Conservation (phyloP, 2,329 filamentous ascomycete species). For the Pseudogymnoascus sp. region DNA sequence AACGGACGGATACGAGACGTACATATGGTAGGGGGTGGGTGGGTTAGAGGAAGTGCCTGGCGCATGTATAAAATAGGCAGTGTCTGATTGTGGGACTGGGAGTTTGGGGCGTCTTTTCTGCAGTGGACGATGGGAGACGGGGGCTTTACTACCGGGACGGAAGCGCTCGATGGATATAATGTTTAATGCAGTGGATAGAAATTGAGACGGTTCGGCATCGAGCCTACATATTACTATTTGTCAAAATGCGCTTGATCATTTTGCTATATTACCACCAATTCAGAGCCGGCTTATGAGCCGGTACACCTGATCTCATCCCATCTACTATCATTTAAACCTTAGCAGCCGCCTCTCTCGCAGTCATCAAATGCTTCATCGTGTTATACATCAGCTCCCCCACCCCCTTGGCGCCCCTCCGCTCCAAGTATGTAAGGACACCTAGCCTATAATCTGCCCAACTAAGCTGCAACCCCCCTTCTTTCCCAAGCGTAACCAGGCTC, state of each 20-base stretch:
- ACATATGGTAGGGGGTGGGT: not conserved
- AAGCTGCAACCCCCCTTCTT: constrained; percentile 56
- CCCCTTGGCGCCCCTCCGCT: constrained; percentile 54
- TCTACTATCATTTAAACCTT: constrained; percentile 1
- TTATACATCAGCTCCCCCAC: constrained; percentile 67
- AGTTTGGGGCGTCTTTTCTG: not conserved
- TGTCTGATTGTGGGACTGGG: not conserved
- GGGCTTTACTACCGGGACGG: not conserved
- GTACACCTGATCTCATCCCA: not conserved
- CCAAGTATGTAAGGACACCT: constrained; percentile 61
- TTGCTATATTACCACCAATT: not conserved
- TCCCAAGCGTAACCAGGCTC: constrained; percentile 53
- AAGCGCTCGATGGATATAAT: constrained; percentile 3
- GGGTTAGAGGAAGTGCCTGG: not conserved
- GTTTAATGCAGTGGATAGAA: constrained; percentile 3
- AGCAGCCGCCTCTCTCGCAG: constrained; percentile 28
- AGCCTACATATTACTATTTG: not conserved
- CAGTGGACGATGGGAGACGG: not conserved
- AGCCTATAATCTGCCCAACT: constrained; percentile 69
- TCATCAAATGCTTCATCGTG: constrained; percentile 69
- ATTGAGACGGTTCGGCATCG: not conserved
- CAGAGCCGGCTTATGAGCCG: not conserved
- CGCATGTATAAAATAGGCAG: not conserved
- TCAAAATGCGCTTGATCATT: not conserved
- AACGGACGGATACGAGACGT: not conserved